phyloP scores from a whole-genome alignment of 495 filamentous ascomycete species.

The Oleoguttula mirabilis region DNA sequence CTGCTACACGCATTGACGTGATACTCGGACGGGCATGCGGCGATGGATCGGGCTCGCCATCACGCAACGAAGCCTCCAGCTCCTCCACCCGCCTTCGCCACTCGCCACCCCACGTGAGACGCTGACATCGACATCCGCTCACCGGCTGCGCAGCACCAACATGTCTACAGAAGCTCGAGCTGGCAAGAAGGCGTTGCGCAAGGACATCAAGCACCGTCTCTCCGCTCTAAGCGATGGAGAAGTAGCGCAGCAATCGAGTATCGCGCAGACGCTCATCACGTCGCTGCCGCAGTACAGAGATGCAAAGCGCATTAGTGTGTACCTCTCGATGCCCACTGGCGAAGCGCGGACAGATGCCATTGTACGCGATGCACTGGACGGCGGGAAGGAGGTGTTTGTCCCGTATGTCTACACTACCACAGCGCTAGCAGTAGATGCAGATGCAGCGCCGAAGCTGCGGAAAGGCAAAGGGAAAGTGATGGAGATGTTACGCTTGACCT shows the following conservation, averaged over 20 bases:
- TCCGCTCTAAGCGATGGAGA: constrained; percentile 1
- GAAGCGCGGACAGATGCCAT: constrained; percentile 74
- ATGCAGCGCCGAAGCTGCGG: constrained; percentile 30
- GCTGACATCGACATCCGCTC: too few species aligned
- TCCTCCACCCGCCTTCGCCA: too few species aligned
- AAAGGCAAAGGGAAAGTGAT: constrained; percentile 42
- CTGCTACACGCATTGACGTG: too few species aligned
- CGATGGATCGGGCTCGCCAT: too few species aligned
- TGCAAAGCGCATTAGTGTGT: constrained; percentile 67
- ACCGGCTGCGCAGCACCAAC: too few species aligned
- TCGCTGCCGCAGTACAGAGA: constrained; percentile 52
- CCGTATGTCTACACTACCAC: constrained; percentile 59
- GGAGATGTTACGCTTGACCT: constrained; percentile 80
- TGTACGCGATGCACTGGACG: constrained; percentile 62
- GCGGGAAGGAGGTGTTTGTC: constrained; percentile 78
- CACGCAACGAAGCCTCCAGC: too few species aligned
- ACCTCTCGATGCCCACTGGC: constrained; percentile 78
- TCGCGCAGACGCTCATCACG: constrained; percentile 31
- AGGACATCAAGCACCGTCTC: constrained; percentile 9
- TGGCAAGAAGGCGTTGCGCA: too few species aligned
- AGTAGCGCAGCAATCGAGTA: constrained; percentile 5
- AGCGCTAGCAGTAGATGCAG: constrained; percentile 20
- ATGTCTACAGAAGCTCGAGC: too few species aligned
- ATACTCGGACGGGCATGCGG: too few species aligned
- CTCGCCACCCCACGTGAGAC: too few species aligned